Conservation (phyloP, 768 basidiomycete genomes). For the Boletus vermiculosoides region DNA sequence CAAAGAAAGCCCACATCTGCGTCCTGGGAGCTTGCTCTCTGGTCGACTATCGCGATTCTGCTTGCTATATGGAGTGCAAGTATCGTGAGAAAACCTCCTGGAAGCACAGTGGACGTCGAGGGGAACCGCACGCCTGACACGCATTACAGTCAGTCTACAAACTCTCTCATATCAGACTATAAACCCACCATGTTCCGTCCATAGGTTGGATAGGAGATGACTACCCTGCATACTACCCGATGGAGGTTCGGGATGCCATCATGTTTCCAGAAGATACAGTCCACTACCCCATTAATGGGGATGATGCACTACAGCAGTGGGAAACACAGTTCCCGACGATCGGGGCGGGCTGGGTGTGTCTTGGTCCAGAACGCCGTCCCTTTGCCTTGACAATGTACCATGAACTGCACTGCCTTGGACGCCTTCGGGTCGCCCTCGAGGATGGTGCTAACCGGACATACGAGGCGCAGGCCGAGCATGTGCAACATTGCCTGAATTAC, state of each 20-base stretch:
- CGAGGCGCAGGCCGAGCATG: slow-evolving; percentile 21
- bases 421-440: slow-evolving; percentile 26
- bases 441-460: slow-evolving; percentile 13
- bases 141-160: slow-evolving; percentile 19
- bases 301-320: slow-evolving; percentile 23
- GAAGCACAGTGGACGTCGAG: neutral
- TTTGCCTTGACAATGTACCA: slow-evolving; percentile 40
- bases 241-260: slow-evolving; percentile 20
- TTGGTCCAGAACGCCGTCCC: slow-evolving; percentile 29
- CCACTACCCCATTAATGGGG: slow-evolving; percentile 26
- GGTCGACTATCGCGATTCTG: slow-evolving; percentile 19
- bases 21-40: slow-evolving; percentile 22
- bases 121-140: neutral
- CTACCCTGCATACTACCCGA: slow-evolving; percentile 27
- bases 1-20: slow-evolving; percentile 1
- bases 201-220: slow-evolving; percentile 29
- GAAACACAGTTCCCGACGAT: slow-evolving; percentile 21
- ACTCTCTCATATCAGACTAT: neutral
- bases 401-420: slow-evolving; percentile 38
- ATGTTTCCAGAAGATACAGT: slow-evolving; percentile 29
- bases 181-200: neutral
- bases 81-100: slow-evolving; percentile 1
- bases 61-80: slow-evolving; percentile 23
- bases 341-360: slow-evolving; percentile 25
- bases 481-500: slow-evolving; percentile 50